Base-by-base conservation (phyloP, 2,329 filamentous ascomycete species). In the Exophiala spinifera region DNA sequence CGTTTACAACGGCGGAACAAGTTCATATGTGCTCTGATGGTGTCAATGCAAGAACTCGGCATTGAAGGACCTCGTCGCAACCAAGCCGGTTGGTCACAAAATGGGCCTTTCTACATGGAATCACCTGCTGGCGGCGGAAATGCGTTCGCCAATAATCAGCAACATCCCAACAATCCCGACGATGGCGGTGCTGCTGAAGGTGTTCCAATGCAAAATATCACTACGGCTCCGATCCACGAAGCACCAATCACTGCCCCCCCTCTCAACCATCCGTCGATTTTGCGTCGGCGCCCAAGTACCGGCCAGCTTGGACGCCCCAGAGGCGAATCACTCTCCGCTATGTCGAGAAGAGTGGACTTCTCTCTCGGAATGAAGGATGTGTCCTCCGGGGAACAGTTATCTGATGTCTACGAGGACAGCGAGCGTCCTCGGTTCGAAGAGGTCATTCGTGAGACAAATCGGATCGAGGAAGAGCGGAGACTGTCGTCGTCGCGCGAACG, bases 1-100 rank as follows among this genome's bases (percentile, higher is more conserved):
- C 91, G 92, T 74, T 81, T 97, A 2, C 89, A 88, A 63, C 84
- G 92, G 15, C 88, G 94, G 65, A 96, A 96, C 78, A 94, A 91
- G 68, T 96, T 97, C 71, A 91, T 95, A 61, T 91, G 88, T 60
- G 90, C 94, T 58, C 76, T 97, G 66, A 95, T 96, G 87, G 78
- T 88, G 34, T 84, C 89, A 51, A 91, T 96, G 77, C 81, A 88
- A 57, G 84, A 89, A 51, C 79, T 92, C 48, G 89, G 89, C 54
- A 94, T 95, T 68, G 88, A 95, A 76, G 88, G 88, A 51, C 90
- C 91, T 40, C 82, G 84, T 64, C 84, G 86, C 75, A 84, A 86
- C 65, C 82, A 81, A 71, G 85, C 87, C 49, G 86, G 88, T 56
- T 82, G 84, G 56, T 83, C 81, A 63, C 75, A 81, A 54, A 82